phyloP scores from a whole-genome alignment of 805 yeast genomes.

The Vanderwaltozyma tropicalis region DNA sequence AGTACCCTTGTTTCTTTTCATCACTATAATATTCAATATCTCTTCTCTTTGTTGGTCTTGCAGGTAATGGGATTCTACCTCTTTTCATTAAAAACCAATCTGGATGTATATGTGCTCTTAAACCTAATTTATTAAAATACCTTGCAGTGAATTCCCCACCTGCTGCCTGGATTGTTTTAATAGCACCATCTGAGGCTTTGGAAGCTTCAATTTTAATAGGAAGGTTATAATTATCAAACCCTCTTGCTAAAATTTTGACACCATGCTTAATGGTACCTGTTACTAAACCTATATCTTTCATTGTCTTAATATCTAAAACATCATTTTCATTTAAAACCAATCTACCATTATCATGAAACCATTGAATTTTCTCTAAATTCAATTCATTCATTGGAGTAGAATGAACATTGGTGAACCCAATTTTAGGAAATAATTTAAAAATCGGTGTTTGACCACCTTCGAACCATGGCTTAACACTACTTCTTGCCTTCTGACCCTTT shows the following conservation, averaged over 20 bases:
- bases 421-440: constrained; percentile 72
- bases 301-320: constrained; percentile 59
- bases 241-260: constrained; percentile 68
- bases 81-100: constrained; percentile 53
- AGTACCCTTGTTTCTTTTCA: constrained; percentile 65
- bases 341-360: constrained; percentile 59
- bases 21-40: constrained; percentile 71
- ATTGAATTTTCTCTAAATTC: constrained; percentile 59
- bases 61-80: constrained; percentile 73
- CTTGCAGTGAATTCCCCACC: constrained; percentile 70
- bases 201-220: constrained; percentile 75
- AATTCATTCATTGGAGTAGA: constrained; percentile 44
- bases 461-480: constrained; percentile 82
- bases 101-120: constrained; percentile 70
- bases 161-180: constrained; percentile 54
- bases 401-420: constrained; percentile 69
- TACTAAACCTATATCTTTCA: constrained; percentile 65
- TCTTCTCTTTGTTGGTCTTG: constrained; percentile 77
- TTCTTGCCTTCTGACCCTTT: constrained; percentile 96
- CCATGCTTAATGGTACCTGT: constrained; percentile 69
- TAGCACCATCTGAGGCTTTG: constrained; percentile 66
- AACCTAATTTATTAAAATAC: constrained; percentile 56
- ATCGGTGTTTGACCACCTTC: constrained; percentile 99
- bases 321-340: constrained; percentile 49
- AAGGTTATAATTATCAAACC: constrained; percentile 38